phyloP scores from a whole-genome alignment of 1,284 basidiomycete genomes.

The Rhodotorula sp. region DNA sequence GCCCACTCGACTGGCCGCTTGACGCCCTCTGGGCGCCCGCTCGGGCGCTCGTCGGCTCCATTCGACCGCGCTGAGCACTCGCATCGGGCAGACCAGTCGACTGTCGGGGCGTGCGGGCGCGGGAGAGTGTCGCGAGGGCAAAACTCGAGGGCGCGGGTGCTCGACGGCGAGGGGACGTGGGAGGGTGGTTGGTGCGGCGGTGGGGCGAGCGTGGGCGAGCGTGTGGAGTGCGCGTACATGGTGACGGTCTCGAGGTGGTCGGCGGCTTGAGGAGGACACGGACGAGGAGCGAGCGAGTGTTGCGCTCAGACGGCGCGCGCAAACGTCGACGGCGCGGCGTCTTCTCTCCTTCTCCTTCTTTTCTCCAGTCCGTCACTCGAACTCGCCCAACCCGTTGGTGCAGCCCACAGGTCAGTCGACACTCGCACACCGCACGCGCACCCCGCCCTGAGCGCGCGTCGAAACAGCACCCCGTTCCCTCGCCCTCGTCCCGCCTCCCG shows the following conservation, averaged over 20 bases:
- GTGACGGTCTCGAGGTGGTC: conserved; percentile 4
- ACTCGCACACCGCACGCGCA: not conserved
- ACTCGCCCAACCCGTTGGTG: not conserved
- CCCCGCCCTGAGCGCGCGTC: not conserved
- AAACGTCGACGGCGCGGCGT: no score
- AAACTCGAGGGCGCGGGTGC: not conserved
- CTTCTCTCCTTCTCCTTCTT: not conserved
- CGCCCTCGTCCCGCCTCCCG: not conserved
- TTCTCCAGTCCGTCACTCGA: not conserved
- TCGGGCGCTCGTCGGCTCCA: no score
- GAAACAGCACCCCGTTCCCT: not conserved
- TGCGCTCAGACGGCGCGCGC: no score
- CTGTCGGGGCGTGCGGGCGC: no score
- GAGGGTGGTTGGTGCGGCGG: not conserved
- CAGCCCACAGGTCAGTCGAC: not conserved
- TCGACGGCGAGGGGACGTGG: not conserved
- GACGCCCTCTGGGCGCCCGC: no score
- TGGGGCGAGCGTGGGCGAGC: not conserved
- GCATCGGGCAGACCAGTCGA: no score
- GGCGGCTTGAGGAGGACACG: conserved; percentile 4
- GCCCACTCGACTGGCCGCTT: no score
- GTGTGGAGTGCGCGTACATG: not conserved
- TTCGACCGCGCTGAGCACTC: no score
- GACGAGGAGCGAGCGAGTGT: not conserved
- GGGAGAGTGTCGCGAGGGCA: not conserved